phyloP scores from a whole-genome alignment of 2,329 filamentous ascomycete genomes.

The Xylariaceae sp. region DNA sequence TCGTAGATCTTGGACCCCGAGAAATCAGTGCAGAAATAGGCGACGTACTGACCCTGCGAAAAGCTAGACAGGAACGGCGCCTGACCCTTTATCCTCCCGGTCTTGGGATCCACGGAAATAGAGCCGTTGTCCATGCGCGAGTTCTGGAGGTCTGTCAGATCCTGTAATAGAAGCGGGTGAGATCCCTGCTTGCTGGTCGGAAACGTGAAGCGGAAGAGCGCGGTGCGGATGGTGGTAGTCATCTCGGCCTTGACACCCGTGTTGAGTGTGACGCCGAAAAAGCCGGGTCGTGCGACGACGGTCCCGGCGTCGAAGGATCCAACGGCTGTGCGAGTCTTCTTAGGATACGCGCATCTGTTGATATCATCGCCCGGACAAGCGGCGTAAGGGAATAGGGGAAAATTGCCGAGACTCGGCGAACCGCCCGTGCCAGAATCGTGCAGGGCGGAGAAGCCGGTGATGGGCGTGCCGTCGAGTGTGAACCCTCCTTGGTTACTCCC shows the following conservation, averaged over 20 bases:
- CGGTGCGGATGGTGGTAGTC: conserved; percentile 60
- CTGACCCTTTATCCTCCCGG: conserved; percentile 57
- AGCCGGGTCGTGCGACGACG: conserved; percentile 56
- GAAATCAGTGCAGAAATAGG: conserved; percentile 66
- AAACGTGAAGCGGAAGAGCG: conserved; percentile 62
- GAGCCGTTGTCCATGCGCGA: conserved; percentile 54
- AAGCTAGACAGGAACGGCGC: conserved; percentile 61
- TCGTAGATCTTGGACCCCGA: conserved; percentile 51
- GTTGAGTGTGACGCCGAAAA: conserved; percentile 56
- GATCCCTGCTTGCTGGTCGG: conserved; percentile 37
- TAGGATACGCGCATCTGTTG: conserved; percentile 56
- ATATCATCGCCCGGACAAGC: conserved; percentile 57
- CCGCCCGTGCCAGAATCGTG: conserved; percentile 55
- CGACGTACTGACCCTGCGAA: conserved; percentile 52
- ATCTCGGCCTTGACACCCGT: conserved; percentile 58
- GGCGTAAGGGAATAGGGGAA: conserved; percentile 63
- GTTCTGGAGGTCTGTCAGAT: conserved; percentile 58
- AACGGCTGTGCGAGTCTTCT: conserved; percentile 36
- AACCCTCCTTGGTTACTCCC: conserved; percentile 53
- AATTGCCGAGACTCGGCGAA: conserved; percentile 62
- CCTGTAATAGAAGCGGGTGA: conserved; percentile 59
- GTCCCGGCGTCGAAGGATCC: conserved; percentile 45
- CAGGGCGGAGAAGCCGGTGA: conserved; percentile 53
- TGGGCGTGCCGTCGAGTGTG: conserved; percentile 43
- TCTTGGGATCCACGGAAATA: conserved; percentile 48